Evolutionary conservation across 2,329 filamentous ascomycete species (phyloP), one percentile per base, ranked within the genome.

Genomic region (Lecanosticta acicola): DNA sequence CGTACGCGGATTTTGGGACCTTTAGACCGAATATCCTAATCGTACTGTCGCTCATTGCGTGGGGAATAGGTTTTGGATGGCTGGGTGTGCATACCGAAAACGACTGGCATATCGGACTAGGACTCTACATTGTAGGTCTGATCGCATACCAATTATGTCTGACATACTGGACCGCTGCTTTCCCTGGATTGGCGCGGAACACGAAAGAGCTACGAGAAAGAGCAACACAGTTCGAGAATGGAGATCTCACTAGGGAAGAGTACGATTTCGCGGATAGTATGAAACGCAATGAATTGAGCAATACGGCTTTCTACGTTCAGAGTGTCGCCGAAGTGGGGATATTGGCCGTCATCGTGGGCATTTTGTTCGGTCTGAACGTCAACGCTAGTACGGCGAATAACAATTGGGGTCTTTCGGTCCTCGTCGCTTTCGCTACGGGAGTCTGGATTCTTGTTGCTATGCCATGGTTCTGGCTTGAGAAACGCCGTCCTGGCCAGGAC

Each of bases 161-260:
- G 39, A 84, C 81, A 0, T 85, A 84, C 61, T 85, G 81, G 79
- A 83, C 80, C 0, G 80, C 82, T 0, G 80, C 81, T 0, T 81
- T 81, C 46, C 77, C 78, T 3, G 71, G 76, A 0, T 64, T 81
- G 5, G 76, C 78, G 3, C 64, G 77, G 4, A 79, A 80, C 53
- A 77, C 75, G 1, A 57, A 61, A 1, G 68, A 74, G 18, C 65
- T 80, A 58, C 68, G 77, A 19, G 61, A 66, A 2, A 72, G 72
- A 43, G 76, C 77, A 3, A 66, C 70, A 26, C 66, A 70, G n/a
- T 76, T 71, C 41, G 69, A 68, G 17, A 64, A 69, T 1, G 74
- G 79, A 2, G 67, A 66, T 1, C 80, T 85, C 35, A 72, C 71
- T 1, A 71, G 76, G 5, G 73, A 74, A 1, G 76, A 84, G 39